These are phyloP conservation scores for Nigrospora osmanthi DNA, from an alignment of 2,329 filamentous ascomycete species.

Conservation along the genomic window DNA sequence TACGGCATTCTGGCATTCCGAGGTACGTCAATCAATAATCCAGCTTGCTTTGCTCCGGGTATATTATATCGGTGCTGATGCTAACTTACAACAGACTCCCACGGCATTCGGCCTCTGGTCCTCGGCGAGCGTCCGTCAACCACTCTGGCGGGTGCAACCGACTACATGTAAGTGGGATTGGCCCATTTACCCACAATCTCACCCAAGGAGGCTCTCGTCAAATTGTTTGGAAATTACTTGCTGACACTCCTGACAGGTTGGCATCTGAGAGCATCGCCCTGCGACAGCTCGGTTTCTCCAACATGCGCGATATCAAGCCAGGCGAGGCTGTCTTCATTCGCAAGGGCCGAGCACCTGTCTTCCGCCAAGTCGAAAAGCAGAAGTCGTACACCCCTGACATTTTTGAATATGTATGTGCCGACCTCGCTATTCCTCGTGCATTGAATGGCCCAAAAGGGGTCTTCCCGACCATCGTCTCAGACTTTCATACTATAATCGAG, in stretches of 20 bases:
- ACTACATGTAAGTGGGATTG: conserved; percentile 50
- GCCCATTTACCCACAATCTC: too few relatives aligned
- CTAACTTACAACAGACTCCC: conserved; percentile 68
- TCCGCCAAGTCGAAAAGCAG: conserved; percentile 58
- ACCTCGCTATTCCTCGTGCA: conserved; percentile 54
- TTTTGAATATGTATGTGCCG: conserved; percentile 80
- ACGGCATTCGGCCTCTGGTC: conserved; percentile 62
- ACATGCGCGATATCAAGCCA: conserved; percentile 62
- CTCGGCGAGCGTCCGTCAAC: conserved; percentile 40
- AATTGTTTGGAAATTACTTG: conserved; percentile 33
- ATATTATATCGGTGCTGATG: conserved; percentile 34
- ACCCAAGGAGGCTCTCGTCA: conserved; percentile 35
- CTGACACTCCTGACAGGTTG: conserved; percentile 29
- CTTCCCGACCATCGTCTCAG: too few relatives aligned
- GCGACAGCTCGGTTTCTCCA: conserved; percentile 61
- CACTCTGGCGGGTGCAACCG: conserved; percentile 44
- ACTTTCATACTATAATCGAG: neutral
- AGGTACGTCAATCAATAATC: conserved; percentile 1
- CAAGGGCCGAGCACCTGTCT: conserved; percentile 62
- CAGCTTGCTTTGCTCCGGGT: neutral
- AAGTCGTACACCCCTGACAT: conserved; percentile 67
- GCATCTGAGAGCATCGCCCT: conserved; percentile 72
- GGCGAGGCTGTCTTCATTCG: conserved; percentile 72
- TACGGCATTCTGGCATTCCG: conserved; percentile 62
- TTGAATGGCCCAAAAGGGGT: too few relatives aligned